phyloP scores from a whole-genome alignment of 2,329 filamentous ascomycete genomes.

The Aspergillus melleus region DNA sequence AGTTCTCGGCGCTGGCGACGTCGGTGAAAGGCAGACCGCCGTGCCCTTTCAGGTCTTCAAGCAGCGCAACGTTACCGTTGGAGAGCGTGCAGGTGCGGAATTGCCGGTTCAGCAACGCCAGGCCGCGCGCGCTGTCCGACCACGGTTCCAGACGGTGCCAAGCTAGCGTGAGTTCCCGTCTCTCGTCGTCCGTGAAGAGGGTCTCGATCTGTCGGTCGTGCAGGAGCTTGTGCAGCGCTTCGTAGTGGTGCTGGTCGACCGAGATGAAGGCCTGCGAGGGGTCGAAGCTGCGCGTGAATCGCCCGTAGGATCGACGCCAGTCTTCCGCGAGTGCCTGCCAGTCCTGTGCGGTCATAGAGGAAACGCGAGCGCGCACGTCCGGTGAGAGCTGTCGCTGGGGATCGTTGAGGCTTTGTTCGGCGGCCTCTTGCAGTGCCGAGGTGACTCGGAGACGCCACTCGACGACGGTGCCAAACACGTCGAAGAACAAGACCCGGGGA shows the following conservation, averaged over 20 bases:
- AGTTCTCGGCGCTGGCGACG: conserved; percentile 68
- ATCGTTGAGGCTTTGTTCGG: conserved; percentile 51
- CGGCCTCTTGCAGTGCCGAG: conserved; percentile 55
- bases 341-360: conserved; percentile 55
- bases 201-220: conserved; percentile 55
- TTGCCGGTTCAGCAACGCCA: conserved; percentile 56
- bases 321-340: conserved; percentile 67
- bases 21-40: conserved; percentile 62
- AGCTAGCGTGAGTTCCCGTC: conserved; percentile 59
- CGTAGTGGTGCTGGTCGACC: conserved; percentile 70
- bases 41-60: conserved; percentile 62
- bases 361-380: conserved; percentile 50
- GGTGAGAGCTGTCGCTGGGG: conserved; percentile 47
- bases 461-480: conserved; percentile 62
- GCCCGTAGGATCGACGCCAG: conserved; percentile 66
- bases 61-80: conserved; percentile 70
- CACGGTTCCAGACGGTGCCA: conserved; percentile 76
- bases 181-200: conserved; percentile 63
- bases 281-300: conserved; percentile 56
- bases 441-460: conserved; percentile 72
- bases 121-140: conserved; percentile 59
- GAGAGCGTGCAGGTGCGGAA: conserved; percentile 68
- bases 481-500: conserved; percentile 33
- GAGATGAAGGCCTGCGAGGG: conserved; percentile 58
- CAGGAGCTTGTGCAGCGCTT: conserved; percentile 62